Base-by-base conservation (phyloP, 148 eudicot genomes). In the Fagopyrum tataricum region DNA sequence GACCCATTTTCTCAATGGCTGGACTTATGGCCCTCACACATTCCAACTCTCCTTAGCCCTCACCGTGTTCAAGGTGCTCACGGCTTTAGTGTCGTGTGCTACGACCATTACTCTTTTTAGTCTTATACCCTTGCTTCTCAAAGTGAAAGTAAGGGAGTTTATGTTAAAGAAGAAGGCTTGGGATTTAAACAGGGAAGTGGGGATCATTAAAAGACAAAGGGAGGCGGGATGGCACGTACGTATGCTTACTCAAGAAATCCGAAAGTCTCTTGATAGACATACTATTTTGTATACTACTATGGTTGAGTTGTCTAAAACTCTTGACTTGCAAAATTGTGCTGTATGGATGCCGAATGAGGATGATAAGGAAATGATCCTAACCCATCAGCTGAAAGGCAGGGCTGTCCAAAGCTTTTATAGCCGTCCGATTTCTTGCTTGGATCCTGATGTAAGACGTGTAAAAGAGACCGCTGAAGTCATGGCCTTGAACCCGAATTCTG, bases 331-430 rank as follows among this genome's bases (percentile, higher is more conserved):
- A 46, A 88, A 88, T 62, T 88, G 87, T 70, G 87, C 81, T 37
- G 79, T 88, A 44, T 88, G 91, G 91, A 88, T 88, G 91, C 91
- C 89, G 14, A 84, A 88, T 64, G 87, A 81, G 70, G 67, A 61
- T 3, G 82, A 52, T 69, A 85, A 86, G 0, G 82, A 82, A 56
- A 82, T 88, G 78, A 78, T 73, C 67, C 68, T 85, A 42, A 80
- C 83, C 56, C 91, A 85, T 73, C 78, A 85, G 9, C 66, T 81
- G 51, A 79, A 76, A 59, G 76, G 72, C 2, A 61, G 72, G 11
- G 43, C 18, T n/a, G n/a, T 31, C 9, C 61, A 18, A 20, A 20
- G 2, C 7, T 55, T 55, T 43, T 37, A 11, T 62, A 39, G 8
- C 43, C 18, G 43, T 8, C 8, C 68, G 3, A 37, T 62, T 62